phyloP scores from a whole-genome alignment of 139 green algal species.

The Haematococcus sp. region DNA sequence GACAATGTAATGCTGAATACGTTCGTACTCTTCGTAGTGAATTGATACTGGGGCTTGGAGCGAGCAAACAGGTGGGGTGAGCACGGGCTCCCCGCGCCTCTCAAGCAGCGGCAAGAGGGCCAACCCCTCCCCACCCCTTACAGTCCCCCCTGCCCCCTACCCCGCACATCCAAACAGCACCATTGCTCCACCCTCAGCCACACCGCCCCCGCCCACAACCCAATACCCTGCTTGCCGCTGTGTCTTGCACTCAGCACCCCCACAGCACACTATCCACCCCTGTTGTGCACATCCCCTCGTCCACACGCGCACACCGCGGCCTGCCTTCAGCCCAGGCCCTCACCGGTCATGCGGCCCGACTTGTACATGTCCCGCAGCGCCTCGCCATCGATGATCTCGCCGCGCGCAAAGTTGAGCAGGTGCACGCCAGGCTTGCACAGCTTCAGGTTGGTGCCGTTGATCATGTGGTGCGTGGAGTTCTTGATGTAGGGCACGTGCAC shows the following conservation, averaged over 20 bases:
- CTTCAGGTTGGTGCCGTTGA: constrained; percentile 44
- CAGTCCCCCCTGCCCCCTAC: neutral
- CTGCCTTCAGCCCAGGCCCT: neutral
- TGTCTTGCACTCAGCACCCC: too few species aligned
- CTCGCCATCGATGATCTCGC: constrained; percentile 52
- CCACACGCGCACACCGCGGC: neutral
- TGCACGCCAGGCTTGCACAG: constrained; percentile 49
- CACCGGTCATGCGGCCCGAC: constrained; percentile 26
- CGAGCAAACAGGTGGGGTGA: too few species aligned
- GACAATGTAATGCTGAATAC: too few species aligned
- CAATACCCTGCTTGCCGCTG: too few species aligned
- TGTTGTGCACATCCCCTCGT: too few species aligned
- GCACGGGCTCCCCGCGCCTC: too few species aligned
- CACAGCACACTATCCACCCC: too few species aligned
- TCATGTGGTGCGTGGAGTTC: constrained; percentile 53
- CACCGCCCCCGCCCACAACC: too few species aligned
- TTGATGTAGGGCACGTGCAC: constrained; percentile 54
- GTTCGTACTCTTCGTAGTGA: too few species aligned
- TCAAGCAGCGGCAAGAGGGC: too few species aligned
- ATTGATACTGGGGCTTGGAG: too few species aligned
- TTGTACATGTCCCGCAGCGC: constrained; percentile 35
- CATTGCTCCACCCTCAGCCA: too few species aligned
- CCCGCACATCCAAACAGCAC: neutral
- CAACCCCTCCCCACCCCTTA: neutral
- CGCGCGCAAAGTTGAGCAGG: constrained; percentile 59